A percentile compares a stretch with the other conserved stretches of the same genome.
phyloP scores from a whole-genome alignment of 2,329 filamentous ascomycete genomes.

The Colletotrichum phormii region DNA sequence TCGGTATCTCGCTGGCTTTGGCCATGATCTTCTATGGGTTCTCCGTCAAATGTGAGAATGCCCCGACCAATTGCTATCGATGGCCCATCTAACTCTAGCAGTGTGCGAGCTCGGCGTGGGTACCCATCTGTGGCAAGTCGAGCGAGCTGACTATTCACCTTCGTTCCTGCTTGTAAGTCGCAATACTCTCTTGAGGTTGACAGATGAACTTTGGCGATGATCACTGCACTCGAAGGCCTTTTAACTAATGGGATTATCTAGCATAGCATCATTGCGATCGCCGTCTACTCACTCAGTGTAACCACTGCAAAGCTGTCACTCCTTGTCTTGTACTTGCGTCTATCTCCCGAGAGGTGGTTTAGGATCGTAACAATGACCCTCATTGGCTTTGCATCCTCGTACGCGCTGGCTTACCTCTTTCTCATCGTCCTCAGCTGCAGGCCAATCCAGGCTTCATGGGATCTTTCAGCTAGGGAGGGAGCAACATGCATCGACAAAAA shows the following conservation, averaged over 20 bases:
- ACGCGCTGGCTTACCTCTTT: constrained; percentile 41
- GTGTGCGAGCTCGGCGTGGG: constrained; percentile 28
- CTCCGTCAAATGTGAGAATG: constrained; percentile 5
- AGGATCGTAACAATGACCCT: constrained; percentile 45
- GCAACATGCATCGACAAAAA: constrained; percentile 27
- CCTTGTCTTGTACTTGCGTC: constrained; percentile 33
- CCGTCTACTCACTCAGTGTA: constrained; percentile 30
- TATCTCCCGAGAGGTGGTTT: constrained; percentile 44
- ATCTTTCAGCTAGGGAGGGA: not conserved
- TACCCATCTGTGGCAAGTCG: constrained; percentile 31
- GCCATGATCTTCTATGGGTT: constrained; percentile 18
- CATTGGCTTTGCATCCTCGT: constrained; percentile 44
- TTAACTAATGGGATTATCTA: not conserved
- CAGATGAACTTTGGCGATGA: not conserved
- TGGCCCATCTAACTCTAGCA: not conserved
- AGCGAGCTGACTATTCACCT: constrained; percentile 12
- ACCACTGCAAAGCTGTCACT: constrained; percentile 37
- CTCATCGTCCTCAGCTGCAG: constrained; percentile 38
- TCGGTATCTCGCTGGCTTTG: constrained; percentile 1
- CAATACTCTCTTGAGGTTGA: no score
- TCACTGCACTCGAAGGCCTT: no score
- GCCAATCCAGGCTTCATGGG: constrained; percentile 27
- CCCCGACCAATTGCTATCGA: not conserved
- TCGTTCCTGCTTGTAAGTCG: constrained; percentile 13
- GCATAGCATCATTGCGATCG: constrained; percentile 9